Evolutionary conservation across 371 early-diverging fungal species (phyloP).

Genomic region (Lichtheimia hyalospora): DNA sequence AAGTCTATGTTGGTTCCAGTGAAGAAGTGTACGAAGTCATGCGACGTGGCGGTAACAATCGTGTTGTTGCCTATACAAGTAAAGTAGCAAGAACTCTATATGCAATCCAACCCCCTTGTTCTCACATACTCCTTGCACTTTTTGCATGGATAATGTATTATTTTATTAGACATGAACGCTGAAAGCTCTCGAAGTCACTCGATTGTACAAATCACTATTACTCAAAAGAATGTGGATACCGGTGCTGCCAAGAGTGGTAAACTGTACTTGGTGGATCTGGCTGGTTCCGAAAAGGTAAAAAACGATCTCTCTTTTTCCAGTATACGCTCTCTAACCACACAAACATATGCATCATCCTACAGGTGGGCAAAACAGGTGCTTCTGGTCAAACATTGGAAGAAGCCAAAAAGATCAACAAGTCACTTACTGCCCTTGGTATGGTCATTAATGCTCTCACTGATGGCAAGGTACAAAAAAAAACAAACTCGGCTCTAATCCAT

Average conservation of each 20-base stretch:
- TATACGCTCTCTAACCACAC: neutral
- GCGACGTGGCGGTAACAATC: slow-evolving; percentile 85
- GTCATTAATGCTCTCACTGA: slow-evolving; percentile 97
- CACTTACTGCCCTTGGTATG: slow-evolving; percentile 96
- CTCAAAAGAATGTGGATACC: slow-evolving; percentile 88
- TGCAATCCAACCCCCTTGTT: neutral
- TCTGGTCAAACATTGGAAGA: slow-evolving; percentile 98
- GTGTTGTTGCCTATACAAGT: slow-evolving; percentile 93
- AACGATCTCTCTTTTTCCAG: neutral
- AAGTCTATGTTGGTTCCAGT: slow-evolving; percentile 91
- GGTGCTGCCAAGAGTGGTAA: slow-evolving; percentile 90
- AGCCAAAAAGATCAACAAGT: slow-evolving; percentile 99
- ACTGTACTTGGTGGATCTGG: slow-evolving; percentile 97
- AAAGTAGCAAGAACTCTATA: slow-evolving; percentile 19
- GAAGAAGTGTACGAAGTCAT: slow-evolving; percentile 95
- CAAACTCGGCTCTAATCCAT: too few species aligned
- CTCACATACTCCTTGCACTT: neutral
- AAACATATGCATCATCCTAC: neutral
- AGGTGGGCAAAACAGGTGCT: slow-evolving; percentile 96
- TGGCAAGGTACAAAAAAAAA: slow-evolving; percentile 69
- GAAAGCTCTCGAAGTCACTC: slow-evolving; percentile 97
- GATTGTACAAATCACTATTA: slow-evolving; percentile 94
- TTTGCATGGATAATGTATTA: neutral
- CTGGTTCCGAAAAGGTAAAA: slow-evolving; percentile 96
- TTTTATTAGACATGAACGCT: slow-evolving; percentile 90